Evolutionary conservation across 2,329 filamentous ascomycete species (phyloP).

Genomic region (Sodiomyces alkalinus): DNA sequence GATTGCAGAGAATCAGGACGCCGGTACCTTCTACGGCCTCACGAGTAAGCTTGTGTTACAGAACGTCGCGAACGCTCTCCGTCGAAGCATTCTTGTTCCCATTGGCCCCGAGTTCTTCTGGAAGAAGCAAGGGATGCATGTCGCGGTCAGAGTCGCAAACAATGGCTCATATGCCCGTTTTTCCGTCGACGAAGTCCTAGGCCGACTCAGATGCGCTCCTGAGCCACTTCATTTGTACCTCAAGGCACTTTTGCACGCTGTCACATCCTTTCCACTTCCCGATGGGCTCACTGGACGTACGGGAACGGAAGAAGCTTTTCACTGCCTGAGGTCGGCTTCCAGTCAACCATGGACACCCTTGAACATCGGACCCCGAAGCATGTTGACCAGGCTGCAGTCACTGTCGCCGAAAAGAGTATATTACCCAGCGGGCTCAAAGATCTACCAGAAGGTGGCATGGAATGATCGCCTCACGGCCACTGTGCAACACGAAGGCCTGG

Average conservation of each 20-base stretch:
- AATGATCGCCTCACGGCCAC: constrained; percentile 11
- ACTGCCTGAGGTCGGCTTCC: constrained; percentile 30
- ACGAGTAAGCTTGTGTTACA: constrained; percentile 41
- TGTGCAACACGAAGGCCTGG: constrained; percentile 22
- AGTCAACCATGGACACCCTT: constrained; percentile 33
- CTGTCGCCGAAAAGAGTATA: constrained; percentile 17
- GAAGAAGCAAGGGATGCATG: constrained; percentile 4
- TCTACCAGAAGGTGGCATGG: constrained; percentile 22
- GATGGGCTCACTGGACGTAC: constrained; percentile 43
- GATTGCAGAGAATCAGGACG: constrained; percentile 41
- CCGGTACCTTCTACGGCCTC: constrained; percentile 45
- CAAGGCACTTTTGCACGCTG: constrained; percentile 44
- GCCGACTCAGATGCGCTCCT: constrained; percentile 38
- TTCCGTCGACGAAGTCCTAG: constrained; percentile 35
- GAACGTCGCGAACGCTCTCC: constrained; percentile 19
- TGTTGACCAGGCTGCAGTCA: constrained; percentile 10
- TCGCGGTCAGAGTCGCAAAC: constrained; percentile 15
- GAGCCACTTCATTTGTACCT: constrained; percentile 38
- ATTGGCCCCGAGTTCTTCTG: constrained; percentile 19
- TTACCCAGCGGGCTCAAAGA: constrained; percentile 18
- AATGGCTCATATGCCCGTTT: constrained; percentile 30
- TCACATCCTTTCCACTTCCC: constrained; percentile 40
- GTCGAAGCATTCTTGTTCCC: constrained; percentile 38
- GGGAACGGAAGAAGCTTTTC: constrained; percentile 44
- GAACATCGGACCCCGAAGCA: fast-evolving